Conservation (phyloP, 345 rosid genomes). For the Triadica sebifera region DNA sequence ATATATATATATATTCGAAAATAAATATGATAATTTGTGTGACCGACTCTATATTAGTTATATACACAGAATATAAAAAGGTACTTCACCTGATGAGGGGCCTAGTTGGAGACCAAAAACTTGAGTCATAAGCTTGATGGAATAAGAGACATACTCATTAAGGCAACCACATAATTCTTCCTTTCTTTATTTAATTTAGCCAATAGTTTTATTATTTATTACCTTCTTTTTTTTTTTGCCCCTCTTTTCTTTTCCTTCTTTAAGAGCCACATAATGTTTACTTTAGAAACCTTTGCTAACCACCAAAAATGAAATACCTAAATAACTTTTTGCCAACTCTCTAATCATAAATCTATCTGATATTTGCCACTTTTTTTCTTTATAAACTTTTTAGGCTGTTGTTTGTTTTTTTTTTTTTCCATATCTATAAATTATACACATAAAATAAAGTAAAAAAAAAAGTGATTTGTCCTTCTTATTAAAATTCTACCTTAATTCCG, state of each 20-base stretch:
- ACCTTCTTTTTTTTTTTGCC: neutral
- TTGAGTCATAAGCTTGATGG: conserved; percentile 26
- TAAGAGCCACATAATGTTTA: conserved; percentile 19
- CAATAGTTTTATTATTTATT: conserved; percentile 10
- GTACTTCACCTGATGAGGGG: conserved; percentile 3
- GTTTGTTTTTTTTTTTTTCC: too few species aligned
- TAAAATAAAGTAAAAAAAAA: too few species aligned
- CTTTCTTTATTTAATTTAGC: conserved; percentile 20
- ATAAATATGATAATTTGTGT: too few species aligned
- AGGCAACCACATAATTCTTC: conserved; percentile 18
- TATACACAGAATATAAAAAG: neutral
- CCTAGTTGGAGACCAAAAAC: conserved; percentile 14
- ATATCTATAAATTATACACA: too few species aligned
- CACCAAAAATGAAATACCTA: conserved; percentile 23
- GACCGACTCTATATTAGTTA: too few species aligned
- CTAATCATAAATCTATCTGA: conserved; percentile 31
- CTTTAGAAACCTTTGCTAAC: conserved; percentile 36
- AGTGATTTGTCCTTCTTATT: too few species aligned
- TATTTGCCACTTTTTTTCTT: too few species aligned
- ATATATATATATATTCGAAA: too few species aligned
- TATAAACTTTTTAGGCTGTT: too few species aligned
- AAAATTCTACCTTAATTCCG: too few species aligned
- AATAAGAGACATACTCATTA: conserved; percentile 35
- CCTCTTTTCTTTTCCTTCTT: conserved; percentile 12
- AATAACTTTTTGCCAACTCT: conserved; percentile 24